Conservation (phyloP, 495 filamentous ascomycete species). For the Astrothelium macrocarpum region DNA sequence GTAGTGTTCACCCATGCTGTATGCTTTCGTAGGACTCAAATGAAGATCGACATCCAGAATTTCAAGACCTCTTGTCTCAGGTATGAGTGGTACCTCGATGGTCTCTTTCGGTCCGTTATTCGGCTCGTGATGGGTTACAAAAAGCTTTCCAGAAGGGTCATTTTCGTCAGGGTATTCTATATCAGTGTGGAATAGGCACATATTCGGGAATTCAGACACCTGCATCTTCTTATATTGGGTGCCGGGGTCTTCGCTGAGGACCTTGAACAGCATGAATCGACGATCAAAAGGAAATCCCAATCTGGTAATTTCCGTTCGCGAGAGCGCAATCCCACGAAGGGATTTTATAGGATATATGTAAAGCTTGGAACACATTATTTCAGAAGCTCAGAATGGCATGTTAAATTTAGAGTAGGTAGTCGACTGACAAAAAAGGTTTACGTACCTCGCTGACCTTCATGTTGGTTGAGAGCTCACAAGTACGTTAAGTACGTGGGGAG, state of each 20-base stretch:
- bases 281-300: slow-evolving; percentile 70
- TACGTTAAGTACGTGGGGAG: not conserved
- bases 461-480: not conserved
- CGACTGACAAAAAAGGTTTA: too few species aligned
- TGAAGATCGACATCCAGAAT: slow-evolving; percentile 52
- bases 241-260: slow-evolving; percentile 16
- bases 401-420: too few species aligned
- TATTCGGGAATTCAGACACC: slow-evolving; percentile 50
- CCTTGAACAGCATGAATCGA: slow-evolving; percentile 64
- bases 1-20: slow-evolving; percentile 55
- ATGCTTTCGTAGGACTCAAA: slow-evolving; percentile 51
- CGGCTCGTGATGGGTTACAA: slow-evolving; percentile 47
- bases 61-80: slow-evolving; percentile 42
- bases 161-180: slow-evolving; percentile 34
- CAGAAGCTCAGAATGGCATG: too few species aligned
- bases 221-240: slow-evolving; percentile 54
- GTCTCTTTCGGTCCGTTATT: slow-evolving; percentile 22
- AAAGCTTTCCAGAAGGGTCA: slow-evolving; percentile 33
- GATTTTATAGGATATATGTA: slow-evolving; percentile 89
- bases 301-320: slow-evolving; percentile 46
- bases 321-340: slow-evolving; percentile 54
- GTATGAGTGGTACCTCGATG: slow-evolving; percentile 52
- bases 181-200: slow-evolving; percentile 57
- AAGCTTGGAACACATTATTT: slow-evolving; percentile 42
- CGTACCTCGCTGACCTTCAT: slow-evolving; percentile 5